These are phyloP conservation scores for Byssothecium circinans DNA, from an alignment of 2,329 filamentous ascomycete genomes.

Conservation along the genomic window DNA sequence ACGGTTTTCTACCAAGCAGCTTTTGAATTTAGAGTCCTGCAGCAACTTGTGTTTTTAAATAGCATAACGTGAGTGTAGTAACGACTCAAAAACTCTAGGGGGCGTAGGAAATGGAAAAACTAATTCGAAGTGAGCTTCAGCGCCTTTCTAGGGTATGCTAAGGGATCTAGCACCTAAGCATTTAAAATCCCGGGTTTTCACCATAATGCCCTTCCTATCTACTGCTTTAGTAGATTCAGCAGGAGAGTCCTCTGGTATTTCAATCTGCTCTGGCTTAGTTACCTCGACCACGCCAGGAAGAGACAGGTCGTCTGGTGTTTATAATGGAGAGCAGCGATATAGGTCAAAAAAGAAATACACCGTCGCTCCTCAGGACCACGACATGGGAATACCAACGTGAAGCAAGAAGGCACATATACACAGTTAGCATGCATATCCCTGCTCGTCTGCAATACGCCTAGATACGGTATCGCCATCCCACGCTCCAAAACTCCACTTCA, in stretches of 20 bases:
- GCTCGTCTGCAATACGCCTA: no score
- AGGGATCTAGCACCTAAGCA: background rate
- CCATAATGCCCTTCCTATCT: conserved; percentile 4
- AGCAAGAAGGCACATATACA: no score
- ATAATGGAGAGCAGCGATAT: no score
- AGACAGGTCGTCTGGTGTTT: no score
- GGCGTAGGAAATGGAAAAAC: conserved; percentile 9
- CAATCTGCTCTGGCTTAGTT: conserved; percentile 1
- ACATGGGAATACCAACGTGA: no score
- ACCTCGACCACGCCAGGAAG: background rate
- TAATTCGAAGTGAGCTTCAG: background rate
- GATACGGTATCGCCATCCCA: no score
- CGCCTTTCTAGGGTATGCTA: background rate
- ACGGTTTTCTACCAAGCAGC: conserved; percentile 9
- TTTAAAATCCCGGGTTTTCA: conserved; percentile 6
- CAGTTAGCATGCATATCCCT: no score
- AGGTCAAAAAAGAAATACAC: no score
- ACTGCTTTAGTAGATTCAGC: conserved; percentile 3
- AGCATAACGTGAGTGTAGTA: conserved; percentile 4
- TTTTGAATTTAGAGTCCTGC: conserved; percentile 7
- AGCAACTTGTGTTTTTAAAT: conserved; percentile 8
- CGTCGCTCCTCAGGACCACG: no score
- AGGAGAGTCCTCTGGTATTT: background rate
- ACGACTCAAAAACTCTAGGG: conserved; percentile 10
- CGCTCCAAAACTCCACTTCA: no score